These are phyloP conservation scores for Epichloe aotearoae DNA, from an alignment of 2,329 filamentous ascomycete genomes.

Conservation along the genomic window DNA sequence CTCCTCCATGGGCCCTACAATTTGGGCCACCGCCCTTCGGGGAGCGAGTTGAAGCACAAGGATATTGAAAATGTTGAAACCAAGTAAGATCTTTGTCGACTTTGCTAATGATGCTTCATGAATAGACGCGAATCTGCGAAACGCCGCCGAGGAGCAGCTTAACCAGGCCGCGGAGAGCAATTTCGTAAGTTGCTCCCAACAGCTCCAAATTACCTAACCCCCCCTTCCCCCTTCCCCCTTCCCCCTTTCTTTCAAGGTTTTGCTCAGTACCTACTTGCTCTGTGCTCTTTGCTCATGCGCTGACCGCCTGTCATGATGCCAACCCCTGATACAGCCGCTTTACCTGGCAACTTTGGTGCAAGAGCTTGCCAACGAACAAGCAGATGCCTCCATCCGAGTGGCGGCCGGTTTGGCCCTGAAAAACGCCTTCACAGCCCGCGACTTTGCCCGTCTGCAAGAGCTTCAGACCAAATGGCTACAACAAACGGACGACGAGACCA, in stretches of 20 bases:
- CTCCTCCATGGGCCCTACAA: not conserved
- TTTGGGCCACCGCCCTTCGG: not conserved
- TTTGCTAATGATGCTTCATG: conserved; percentile 9
- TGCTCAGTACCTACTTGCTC: not conserved
- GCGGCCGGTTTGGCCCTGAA: conserved; percentile 94
- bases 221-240: not conserved
- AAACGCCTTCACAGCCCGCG: conserved; percentile 93
- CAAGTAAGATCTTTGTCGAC: not conserved
- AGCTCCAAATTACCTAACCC: conserved; percentile 2
- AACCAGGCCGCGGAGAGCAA: conserved; percentile 84
- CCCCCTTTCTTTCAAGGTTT: not conserved
- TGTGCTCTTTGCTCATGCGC: not conserved
- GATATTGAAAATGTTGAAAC: not conserved
- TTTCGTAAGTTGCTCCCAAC: conserved; percentile 52
- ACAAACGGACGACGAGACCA: conserved; percentile 68
- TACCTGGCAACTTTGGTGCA: conserved; percentile 88
- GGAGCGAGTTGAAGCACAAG: not conserved
- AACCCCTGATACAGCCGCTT: conserved; percentile 49
- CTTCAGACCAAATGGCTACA: conserved; percentile 89
- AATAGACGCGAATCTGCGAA: conserved; percentile 77
- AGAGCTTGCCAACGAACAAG: conserved; percentile 84
- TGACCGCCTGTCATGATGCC: not conserved
- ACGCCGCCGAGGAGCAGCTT: conserved; percentile 88
- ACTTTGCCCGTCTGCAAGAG: conserved; percentile 73
- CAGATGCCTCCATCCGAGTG: conserved; percentile 72